phyloP scores from a whole-genome alignment of 2,329 filamentous ascomycete genomes.

The Penicillium concentricum region DNA sequence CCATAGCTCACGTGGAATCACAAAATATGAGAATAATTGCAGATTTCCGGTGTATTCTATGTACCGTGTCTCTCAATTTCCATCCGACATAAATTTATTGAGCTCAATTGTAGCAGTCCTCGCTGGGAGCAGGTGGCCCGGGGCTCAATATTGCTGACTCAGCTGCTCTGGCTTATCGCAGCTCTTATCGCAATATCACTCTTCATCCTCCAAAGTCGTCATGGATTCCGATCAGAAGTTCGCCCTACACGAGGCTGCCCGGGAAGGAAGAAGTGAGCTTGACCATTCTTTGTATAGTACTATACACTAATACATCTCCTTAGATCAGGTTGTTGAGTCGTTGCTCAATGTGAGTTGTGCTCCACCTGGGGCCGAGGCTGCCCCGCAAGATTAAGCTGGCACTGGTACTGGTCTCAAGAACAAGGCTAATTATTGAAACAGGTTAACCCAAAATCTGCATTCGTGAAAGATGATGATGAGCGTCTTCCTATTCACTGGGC shows the following conservation, averaged over 20 bases:
- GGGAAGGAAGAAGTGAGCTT: constrained; percentile 74
- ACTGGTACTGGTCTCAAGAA: background rate
- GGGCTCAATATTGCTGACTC: constrained; percentile 9
- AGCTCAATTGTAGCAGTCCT: too few relatives aligned
- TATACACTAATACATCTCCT: constrained; percentile 23
- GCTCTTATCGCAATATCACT: constrained; percentile 23
- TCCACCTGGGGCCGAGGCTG: constrained; percentile 16
- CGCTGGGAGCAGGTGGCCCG: too few relatives aligned
- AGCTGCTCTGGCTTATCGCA: constrained; percentile 17
- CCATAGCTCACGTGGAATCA: too few relatives aligned
- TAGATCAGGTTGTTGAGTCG: constrained; percentile 71
- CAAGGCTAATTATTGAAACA: constrained; percentile 43
- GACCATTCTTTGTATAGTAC: background rate
- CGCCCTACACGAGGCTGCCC: constrained; percentile 80
- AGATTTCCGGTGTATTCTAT: too few relatives aligned
- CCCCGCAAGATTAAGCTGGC: constrained; percentile 24
- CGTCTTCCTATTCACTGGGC: constrained; percentile 95
- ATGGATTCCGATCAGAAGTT: constrained; percentile 57
- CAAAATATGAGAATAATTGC: too few relatives aligned
- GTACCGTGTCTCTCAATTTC: too few relatives aligned
- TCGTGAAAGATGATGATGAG: constrained; percentile 76
- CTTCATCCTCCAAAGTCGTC: constrained; percentile 18
- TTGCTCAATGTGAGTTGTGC: constrained; percentile 61
- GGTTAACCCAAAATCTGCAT: constrained; percentile 77
- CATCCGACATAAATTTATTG: too few relatives aligned